Conservation (phyloP, 2,329 filamentous ascomycete genomes). For the Knufia fluminis region DNA sequence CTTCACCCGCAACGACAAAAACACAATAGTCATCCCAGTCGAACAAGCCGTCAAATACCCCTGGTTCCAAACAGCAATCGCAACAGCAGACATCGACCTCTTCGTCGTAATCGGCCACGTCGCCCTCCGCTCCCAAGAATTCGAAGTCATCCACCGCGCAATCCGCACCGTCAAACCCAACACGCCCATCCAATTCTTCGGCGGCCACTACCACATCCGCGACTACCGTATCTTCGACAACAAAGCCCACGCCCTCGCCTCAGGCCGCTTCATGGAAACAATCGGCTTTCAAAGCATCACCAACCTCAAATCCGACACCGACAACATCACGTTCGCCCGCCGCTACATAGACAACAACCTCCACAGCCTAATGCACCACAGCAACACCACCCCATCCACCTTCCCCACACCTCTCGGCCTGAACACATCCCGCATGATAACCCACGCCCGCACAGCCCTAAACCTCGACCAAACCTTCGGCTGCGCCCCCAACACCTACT, state of each 20-base stretch:
- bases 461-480: slow-evolving; percentile 65
- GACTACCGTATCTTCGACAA: slow-evolving; percentile 74
- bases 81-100: slow-evolving; percentile 69
- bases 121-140: slow-evolving; percentile 71
- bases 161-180: slow-evolving; percentile 70
- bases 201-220: slow-evolving; percentile 80
- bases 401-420: slow-evolving; percentile 70
- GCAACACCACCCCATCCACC: slow-evolving; percentile 57
- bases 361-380: slow-evolving; percentile 73
- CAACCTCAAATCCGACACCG: slow-evolving; percentile 43
- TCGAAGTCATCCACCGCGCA: slow-evolving; percentile 64
- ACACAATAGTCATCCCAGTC: slow-evolving; percentile 74
- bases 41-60: slow-evolving; percentile 68
- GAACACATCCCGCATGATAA: slow-evolving; percentile 62
- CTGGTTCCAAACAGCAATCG: slow-evolving; percentile 82
- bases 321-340: slow-evolving; percentile 55
- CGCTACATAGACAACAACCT: slow-evolving; percentile 93
- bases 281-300: slow-evolving; percentile 86
- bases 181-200: slow-evolving; percentile 83
- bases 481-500: slow-evolving; percentile 72
- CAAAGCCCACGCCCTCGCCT: slow-evolving; percentile 69
- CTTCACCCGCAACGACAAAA: slow-evolving; percentile 83
- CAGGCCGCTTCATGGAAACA: slow-evolving; percentile 88
- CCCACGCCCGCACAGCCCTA: slow-evolving; percentile 58
- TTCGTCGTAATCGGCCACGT: slow-evolving; percentile 84